Evolutionary conservation across 1,284 basidiomycete species (phyloP), one percentile per base, ranked within the genome.

Genomic region (Cutaneotrichosporon sp.): DNA sequence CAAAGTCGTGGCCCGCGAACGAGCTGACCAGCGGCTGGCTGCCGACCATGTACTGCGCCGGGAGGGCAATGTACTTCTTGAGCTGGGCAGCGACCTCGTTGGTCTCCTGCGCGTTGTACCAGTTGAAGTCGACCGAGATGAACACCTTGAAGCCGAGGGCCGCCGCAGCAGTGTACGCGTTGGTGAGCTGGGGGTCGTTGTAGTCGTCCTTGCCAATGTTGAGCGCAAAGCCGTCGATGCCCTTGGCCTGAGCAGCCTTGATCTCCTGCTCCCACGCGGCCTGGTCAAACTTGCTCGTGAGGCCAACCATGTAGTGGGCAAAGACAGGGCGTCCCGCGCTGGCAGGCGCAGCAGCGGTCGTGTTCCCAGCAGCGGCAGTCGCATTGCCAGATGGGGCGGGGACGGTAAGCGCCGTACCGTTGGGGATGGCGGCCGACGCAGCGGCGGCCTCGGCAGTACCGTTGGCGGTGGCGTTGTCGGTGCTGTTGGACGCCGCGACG

Each of bases 281-380:
- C 14, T 65, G 57, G 2, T 56, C 54, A 62, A 77, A 79, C 80
- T 80, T 45, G 83, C 90, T 58, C 86, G 87, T 2, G 78, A 80
- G 62, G 84, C 87, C 24, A 92, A 86, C 71, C 91, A 94, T 74
- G 79, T 84, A 60, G 86, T 93, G 73, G 13, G 78, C 78, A 62
- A 77, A 77, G 31, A 79, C 75, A 33, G 72, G 69, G 16, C 45
- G 45, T 8, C 25, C 31, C 7, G 31, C n/a, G 50, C n/a, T 18
- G 50, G 31, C 33, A n/a, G 33, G 4, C 9, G 31, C 13, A 7
- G 2, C 33, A 4, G 22, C 16, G 16, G 9, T 18, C 24, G 11
- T 4, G 29, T 4, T 4, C 29, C 22, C 8, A 7, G 11, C 33
- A 4, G 22, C 16, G 16, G 9, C 24, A 14, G 11, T 11, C 11